Evolutionary conservation across 2,329 filamentous ascomycete species (phyloP), one percentile per base, ranked within the genome.

Genomic region (Beauveria scarabaeidicola): DNA sequence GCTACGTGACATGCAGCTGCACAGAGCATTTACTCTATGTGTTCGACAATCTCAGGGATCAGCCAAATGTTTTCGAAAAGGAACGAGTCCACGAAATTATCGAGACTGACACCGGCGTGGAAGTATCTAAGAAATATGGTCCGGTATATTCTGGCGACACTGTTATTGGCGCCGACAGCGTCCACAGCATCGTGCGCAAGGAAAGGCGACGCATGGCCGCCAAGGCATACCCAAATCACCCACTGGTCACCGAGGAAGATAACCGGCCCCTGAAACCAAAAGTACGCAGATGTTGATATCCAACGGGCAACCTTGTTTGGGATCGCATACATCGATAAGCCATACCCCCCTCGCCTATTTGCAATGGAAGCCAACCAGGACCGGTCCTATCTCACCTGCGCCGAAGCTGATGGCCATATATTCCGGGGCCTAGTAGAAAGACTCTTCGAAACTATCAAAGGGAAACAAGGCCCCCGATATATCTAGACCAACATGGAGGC

Each of bases 81-180:
- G 55, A 63, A 17, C 51, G 64, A 40, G 60, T 64, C 21, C 38
- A 19, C 9, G 46, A 52, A 17, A 55, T 64, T 21, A 19, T 72
- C 10, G 61, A 63, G 7, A 61, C 54, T 5, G 32, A 41, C 10
- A 29, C 17, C 6, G 54, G 44, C 23, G 44, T 57, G 15, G 44
- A 57, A 15, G 32, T 57, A 5, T 23, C 38, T 10, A 57, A 32
- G 17, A 50, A 19, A 13, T 15, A 48, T 21, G 54, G 54, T 15
- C 21, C 50, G 8, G 54, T 61, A 0, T 70, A 69, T 52, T 59
- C 63, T 0, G 74, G 70, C 0, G 66, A 70, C 47, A 62, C 76
- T 0, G 65, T 76, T 5, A 65, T 76, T 5, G 73, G 74, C 10
- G 69, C 72, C 6, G 74, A 77, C 52, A 74, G 75, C 17, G 68